Base-by-base conservation (phyloP, 2,329 filamentous ascomycete species). In the Fusarium hainanense region DNA sequence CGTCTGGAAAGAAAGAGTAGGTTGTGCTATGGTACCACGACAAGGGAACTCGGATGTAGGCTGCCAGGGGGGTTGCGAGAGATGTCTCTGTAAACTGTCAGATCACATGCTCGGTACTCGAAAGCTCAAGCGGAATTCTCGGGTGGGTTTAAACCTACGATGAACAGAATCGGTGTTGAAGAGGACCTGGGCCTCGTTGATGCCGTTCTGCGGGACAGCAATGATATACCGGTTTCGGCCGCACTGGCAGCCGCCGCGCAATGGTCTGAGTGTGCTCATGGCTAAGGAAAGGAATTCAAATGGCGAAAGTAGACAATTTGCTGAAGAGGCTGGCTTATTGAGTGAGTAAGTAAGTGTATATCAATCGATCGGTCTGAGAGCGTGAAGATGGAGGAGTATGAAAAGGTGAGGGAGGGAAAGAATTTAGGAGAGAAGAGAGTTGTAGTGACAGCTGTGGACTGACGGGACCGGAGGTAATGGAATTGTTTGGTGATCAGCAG, bases 211-310 rank as follows among this genome's bases (percentile, higher is more conserved):
- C 3, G 93, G 93, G 25, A 95, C 85, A 47, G 88, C 81, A 71
- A 97, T 89, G 61, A 89, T 85, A 81, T 97, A 97, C 76, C 90
- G 87, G 76, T 96, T 97, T 66, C 94, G 89, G 60, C 94, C 93
- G 79, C 94, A 98, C 55, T 91, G 90, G 82, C 94, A 97, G 69
- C 90, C 88, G 74, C 94, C 94, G 69, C 87, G 89, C 60, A 97
- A 85, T 41, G 85, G 85, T 65, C 87, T 82, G 60, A 80, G 76
- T 52, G 79, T 77, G 75, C 77, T 83, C 85, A 87, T 88, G 58
- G 69, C 80, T 50, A 64, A 32, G 27, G 14, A 43, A 23, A 51
- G 48, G 20, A 54, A 21, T 47, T 23, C 20, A 27, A 28, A 52
- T 27, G 34, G n/a, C 4, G 23, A 37, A n/a, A 9, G 27, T 48